Evolutionary conservation across 2,329 filamentous ascomycete species (phyloP).

Genomic region (Xylariaceae sp.): DNA sequence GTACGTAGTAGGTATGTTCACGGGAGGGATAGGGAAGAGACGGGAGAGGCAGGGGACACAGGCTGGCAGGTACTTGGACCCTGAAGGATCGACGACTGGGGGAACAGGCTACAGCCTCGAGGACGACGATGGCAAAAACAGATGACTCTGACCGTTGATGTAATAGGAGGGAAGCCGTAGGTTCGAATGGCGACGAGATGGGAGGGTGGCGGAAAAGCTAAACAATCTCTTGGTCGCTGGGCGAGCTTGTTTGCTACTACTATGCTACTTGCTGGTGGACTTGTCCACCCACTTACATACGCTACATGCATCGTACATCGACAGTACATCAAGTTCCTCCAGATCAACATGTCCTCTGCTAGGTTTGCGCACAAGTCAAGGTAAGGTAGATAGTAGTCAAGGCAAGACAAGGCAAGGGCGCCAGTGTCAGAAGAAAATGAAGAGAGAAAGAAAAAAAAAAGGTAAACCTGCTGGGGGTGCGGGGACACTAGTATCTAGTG

Average conservation of each 20-base stretch:
- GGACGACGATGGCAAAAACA: conserved; percentile 21
- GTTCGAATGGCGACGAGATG: conserved; percentile 16
- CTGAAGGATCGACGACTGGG: not conserved
- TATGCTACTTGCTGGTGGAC: no score
- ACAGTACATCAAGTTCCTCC: no score
- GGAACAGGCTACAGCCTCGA: conserved; percentile 18
- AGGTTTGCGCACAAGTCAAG: no score
- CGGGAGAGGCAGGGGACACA: no score
- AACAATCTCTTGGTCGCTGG: conserved; percentile 5
- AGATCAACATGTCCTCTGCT: no score
- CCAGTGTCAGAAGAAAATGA: conserved; percentile 5
- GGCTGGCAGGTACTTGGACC: no score
- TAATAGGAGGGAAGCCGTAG: conserved; percentile 4
- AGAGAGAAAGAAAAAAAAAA: conserved; percentile 5
- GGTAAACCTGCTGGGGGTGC: conserved; percentile 11
- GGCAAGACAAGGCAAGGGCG: not conserved
- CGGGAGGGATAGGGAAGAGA: no score
- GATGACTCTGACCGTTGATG: conserved; percentile 12
- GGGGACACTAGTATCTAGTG: conserved; percentile 9
- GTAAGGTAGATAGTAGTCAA: not conserved
- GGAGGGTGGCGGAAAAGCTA: conserved; percentile 11
- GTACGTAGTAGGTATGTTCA: no score
- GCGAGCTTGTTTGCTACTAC: not conserved
- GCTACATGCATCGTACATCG: no score
- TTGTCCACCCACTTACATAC: no score